Conservation (phyloP, 805 yeast species). For the Yamadazyma laniorum region DNA sequence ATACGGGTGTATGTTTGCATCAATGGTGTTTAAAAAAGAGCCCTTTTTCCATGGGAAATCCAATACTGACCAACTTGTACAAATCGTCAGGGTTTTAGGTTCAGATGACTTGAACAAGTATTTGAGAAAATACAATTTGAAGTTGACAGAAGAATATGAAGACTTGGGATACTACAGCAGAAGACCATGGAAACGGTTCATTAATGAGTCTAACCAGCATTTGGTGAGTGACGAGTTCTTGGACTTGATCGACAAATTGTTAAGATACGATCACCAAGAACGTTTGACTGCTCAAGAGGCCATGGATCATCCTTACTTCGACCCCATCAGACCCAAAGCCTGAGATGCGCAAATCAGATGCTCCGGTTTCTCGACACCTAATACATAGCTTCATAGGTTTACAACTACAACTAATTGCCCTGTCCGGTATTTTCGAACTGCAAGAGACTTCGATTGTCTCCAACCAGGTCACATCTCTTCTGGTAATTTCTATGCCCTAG, state of each 20-base stretch:
- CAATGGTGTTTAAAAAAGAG: conserved; percentile 83
- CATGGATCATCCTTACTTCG: conserved; percentile 70
- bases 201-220: conserved; percentile 52
- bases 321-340: conserved; percentile 17
- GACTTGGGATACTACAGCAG: conserved; percentile 65
- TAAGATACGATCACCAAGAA: conserved; percentile 83
- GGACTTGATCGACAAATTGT: conserved; percentile 69
- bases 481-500: too few species aligned
- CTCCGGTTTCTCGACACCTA: too few species aligned
- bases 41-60: conserved; percentile 93
- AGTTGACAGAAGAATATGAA: conserved; percentile 75
- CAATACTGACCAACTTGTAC: conserved; percentile 87
- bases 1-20: conserved; percentile 86
- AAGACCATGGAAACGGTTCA: conserved; percentile 65
- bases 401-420: too few species aligned
- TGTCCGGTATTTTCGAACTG: too few species aligned
- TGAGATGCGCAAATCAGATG: too few species aligned
- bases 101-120: conserved; percentile 71
- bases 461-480: too few species aligned
- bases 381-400: too few species aligned
- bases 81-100: conserved; percentile 84
- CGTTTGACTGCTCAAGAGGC: conserved; percentile 89
- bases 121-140: conserved; percentile 64
- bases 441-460: too few species aligned
- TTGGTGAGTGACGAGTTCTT: conserved; percentile 55